Evolutionary conservation across 1,284 basidiomycete species (phyloP).

Genomic region (Phlebopus sp.): DNA sequence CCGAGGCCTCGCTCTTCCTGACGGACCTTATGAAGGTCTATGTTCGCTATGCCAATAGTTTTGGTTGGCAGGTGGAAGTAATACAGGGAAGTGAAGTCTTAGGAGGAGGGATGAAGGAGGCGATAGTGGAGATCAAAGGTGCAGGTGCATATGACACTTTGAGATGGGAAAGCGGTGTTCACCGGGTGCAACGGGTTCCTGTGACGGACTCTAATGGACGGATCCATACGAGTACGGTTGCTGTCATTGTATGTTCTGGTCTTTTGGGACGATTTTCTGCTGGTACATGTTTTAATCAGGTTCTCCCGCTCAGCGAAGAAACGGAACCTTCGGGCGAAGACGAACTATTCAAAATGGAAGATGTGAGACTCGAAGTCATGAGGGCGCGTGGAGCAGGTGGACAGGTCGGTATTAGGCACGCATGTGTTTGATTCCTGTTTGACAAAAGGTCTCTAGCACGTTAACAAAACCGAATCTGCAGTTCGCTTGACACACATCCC

Average conservation of each 20-base stretch:
- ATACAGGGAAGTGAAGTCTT: conserved; percentile 55
- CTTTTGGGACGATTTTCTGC: neutral
- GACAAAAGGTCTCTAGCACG: conserved; percentile 60
- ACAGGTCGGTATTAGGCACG: conserved; percentile 52
- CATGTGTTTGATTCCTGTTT: conserved; percentile 4
- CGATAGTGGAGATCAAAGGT: conserved; percentile 80
- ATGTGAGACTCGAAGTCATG: conserved; percentile 93
- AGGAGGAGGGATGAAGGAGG: conserved; percentile 76
- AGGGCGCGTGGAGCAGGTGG: conserved; percentile 93
- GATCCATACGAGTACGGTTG: conserved; percentile 91
- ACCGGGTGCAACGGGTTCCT: conserved; percentile 93
- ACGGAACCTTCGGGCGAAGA: conserved; percentile 43
- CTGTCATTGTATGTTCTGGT: conserved; percentile 67
- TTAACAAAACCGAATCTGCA: conserved; percentile 98
- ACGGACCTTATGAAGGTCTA: conserved; percentile 86
- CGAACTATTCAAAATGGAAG: conserved; percentile 76
- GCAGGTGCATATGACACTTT: conserved; percentile 77
- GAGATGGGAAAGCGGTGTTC: conserved; percentile 92
- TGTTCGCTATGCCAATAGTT: conserved; percentile 56
- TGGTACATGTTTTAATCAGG: conserved; percentile 42
- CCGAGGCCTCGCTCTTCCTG: conserved; percentile 84
- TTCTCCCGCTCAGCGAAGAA: conserved; percentile 76
- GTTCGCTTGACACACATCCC: conserved; percentile 95
- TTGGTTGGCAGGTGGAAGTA: conserved; percentile 49
- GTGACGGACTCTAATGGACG: conserved; percentile 85